phyloP scores from a whole-genome alignment of 2,329 filamentous ascomycete species.

The Myriosclerotinia scirpicola region DNA sequence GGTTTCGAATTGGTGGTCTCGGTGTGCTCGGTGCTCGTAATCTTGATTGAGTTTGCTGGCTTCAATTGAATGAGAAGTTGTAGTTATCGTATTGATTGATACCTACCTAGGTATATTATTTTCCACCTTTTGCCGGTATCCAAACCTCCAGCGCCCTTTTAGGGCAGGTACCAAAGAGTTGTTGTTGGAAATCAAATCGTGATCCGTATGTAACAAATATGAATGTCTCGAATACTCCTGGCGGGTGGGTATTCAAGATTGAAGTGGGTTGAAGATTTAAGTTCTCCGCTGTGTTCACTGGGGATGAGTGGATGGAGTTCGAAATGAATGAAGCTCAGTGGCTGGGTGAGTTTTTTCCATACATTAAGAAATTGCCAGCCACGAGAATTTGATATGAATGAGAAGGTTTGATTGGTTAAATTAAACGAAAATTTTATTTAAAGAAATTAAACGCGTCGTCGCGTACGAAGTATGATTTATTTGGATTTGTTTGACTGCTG shows the following conservation, averaged over 20 bases:
- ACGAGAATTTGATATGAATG: neutral
- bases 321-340: too few species aligned
- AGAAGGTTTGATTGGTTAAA: neutral
- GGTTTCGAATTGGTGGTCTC: constrained; percentile 12
- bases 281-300: constrained; percentile 23
- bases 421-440: neutral
- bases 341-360: too few species aligned
- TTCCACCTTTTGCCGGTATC: constrained; percentile 3
- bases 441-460: constrained; percentile 12
- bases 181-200: constrained; percentile 1
- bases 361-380: too few species aligned
- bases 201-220: neutral
- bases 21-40: neutral
- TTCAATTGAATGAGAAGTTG: neutral
- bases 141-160: constrained; percentile 19
- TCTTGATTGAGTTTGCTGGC: neutral
- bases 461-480: neutral
- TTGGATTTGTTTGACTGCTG: too few species aligned
- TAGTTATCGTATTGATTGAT: neutral
- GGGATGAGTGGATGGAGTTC: neutral
- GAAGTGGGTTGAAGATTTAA: constrained; percentile 24
- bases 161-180: constrained; percentile 16
- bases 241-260: constrained; percentile 13
- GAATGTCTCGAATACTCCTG: constrained; percentile 18
- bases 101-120: neutral